Conservation (phyloP, 2,329 filamentous ascomycete species). For the Neofusicoccum kwambonambiense region DNA sequence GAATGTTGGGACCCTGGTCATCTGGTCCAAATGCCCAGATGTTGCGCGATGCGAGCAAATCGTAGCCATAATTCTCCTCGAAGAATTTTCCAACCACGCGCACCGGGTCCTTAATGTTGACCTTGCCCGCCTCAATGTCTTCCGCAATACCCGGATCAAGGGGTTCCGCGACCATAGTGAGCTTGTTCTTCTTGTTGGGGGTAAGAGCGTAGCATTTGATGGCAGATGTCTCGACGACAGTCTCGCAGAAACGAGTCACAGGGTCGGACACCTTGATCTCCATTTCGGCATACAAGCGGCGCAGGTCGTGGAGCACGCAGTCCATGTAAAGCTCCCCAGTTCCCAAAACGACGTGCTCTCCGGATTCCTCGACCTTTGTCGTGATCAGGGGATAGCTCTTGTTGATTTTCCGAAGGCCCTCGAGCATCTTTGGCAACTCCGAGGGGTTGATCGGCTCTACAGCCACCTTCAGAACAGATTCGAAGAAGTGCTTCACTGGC, state of each 20-base stretch:
- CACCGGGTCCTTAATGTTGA: slow-evolving; percentile 89
- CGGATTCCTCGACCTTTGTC: slow-evolving; percentile 97
- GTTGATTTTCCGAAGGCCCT: slow-evolving; percentile 93
- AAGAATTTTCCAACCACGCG: slow-evolving; percentile 96
- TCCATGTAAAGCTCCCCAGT: slow-evolving; percentile 99
- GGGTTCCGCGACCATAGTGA: slow-evolving; percentile 97
- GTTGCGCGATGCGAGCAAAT: slow-evolving; percentile 86
- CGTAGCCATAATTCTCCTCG: slow-evolving; percentile 95
- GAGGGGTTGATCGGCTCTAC: slow-evolving; percentile 98
- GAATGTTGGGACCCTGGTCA: slow-evolving; percentile 88
- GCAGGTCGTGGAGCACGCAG: slow-evolving; percentile 92
- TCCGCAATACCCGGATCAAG: slow-evolving; percentile 91
- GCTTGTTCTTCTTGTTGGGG: slow-evolving; percentile 98
- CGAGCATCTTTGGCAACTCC: slow-evolving; percentile 97
- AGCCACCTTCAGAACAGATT: slow-evolving; percentile 96
- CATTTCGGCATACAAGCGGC: slow-evolving; percentile 95
- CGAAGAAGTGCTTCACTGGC: slow-evolving; percentile 89
- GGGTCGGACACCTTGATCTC: slow-evolving; percentile 98
- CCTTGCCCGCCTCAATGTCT: slow-evolving; percentile 87
- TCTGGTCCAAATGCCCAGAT: slow-evolving; percentile 99
- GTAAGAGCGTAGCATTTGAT: slow-evolving; percentile 98
- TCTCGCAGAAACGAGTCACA: slow-evolving; percentile 96
- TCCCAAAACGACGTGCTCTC: slow-evolving; percentile 91
- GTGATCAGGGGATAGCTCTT: slow-evolving; percentile 95
- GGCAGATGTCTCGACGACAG: slow-evolving; percentile 92